Evolutionary conservation across 192 early-diverging fungal species (phyloP), one percentile per base, ranked within the genome.

Genomic region (Phycomyces blakesleeanus): DNA sequence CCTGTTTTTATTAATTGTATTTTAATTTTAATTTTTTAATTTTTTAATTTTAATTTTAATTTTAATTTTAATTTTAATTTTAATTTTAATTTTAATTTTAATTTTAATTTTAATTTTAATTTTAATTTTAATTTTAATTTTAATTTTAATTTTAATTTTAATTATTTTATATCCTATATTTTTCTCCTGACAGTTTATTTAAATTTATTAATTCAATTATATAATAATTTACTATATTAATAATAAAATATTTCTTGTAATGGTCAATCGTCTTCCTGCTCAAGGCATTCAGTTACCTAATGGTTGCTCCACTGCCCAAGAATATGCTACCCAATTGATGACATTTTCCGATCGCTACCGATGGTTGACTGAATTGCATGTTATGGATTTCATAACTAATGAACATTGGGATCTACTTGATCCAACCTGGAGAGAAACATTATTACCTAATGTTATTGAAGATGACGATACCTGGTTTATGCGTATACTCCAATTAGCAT

Each of bases 351-450:
- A 73, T n/a, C 39, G 61, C 24, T 73, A 67, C 12, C 40, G 41
- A 14, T 61, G 59, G 50, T 20, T 73, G 12, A 41, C 58, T 38
- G 39, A 66, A 8, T 5, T 73, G 6, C 55, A 67, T 15, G 75
- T 78, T 39, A 69, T 81, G 22, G 73, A 81, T 44, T 78, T 75
- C 51, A 65, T 78, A 14, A 78, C 76, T 0, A 71, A 66, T n/a
- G 58, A 73, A 24, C 69, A 71, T 21, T 81, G 79, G 79, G 56
- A 77, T 5, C 57, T 57, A 47, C 56, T 81, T 52, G 70, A 70
- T 57, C 57, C 60, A 37, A 70, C 72, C 25, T 81, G 79, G 79
- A 63, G 71, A 42, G 51, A 66, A 22, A 76, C 76, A 21, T 67
- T 81, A 0, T 60, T 74, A 57, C 39, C 21, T 10, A n/a, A 50